Evolutionary conservation across 208 protist genomes (phyloP).

Genomic region (Leishmania major): DNA sequence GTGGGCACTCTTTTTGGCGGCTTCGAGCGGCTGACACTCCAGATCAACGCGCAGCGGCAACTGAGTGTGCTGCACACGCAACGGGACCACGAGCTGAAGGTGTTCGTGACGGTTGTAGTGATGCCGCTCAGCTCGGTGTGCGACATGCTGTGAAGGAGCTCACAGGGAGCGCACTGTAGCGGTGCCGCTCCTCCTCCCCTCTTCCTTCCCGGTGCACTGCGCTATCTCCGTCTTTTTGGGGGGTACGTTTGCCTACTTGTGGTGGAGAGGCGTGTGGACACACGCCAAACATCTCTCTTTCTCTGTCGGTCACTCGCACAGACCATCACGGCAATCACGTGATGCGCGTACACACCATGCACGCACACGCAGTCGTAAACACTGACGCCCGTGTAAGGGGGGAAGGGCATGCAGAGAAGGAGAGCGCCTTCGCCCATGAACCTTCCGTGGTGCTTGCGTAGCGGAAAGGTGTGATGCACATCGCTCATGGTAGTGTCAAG

Average conservation of each 20-base stretch:
- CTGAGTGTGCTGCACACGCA: constrained; percentile 77
- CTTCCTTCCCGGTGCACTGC: background rate
- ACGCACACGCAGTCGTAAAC: background rate
- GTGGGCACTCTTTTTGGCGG: constrained; percentile 35
- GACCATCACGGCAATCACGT: background rate
- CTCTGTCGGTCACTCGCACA: background rate
- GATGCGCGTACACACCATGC: background rate
- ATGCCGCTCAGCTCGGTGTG: constrained; percentile 47
- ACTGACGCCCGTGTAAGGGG: background rate
- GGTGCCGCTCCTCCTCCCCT: too few species aligned
- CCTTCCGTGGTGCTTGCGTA: too few species aligned
- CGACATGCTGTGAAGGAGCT: constrained; percentile 5
- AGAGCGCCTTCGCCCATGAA: background rate
- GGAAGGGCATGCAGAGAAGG: background rate
- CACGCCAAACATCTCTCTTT: background rate
- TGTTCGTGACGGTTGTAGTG: constrained; percentile 72
- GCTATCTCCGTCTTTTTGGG: background rate
- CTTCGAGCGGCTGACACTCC: constrained; percentile 77
- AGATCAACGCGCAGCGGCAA: constrained; percentile 71
- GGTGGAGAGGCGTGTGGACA: background rate
- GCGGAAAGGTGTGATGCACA: background rate
- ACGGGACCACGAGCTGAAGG: constrained; percentile 61
- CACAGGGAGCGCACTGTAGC: too few species aligned
- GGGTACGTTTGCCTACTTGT: background rate
- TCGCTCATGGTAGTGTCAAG: background rate